These are phyloP conservation scores for Colletotrichum sp. DNA, from an alignment of 2,329 filamentous ascomycete species.

Conservation along the genomic window DNA sequence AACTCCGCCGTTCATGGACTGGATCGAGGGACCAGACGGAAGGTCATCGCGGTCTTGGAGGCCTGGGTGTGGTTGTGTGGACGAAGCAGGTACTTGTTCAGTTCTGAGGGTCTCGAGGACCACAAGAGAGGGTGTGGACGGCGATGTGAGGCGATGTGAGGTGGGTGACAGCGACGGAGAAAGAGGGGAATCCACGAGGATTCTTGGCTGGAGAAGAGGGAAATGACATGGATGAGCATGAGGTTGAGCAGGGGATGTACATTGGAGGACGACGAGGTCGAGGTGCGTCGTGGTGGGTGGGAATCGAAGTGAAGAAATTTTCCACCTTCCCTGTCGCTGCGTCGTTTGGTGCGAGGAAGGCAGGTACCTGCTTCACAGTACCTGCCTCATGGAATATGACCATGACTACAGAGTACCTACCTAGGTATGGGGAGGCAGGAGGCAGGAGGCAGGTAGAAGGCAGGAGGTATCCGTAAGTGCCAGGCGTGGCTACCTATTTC, in stretches of 20 bases:
- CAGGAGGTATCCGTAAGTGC: neutral
- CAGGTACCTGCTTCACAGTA: neutral
- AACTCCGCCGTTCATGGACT: neutral
- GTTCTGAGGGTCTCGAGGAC: neutral
- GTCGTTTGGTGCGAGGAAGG: neutral
- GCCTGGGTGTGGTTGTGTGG: neutral
- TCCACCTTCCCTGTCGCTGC: conserved; percentile 13
- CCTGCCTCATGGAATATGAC: neutral
- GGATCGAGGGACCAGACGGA: neutral
- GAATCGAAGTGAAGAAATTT: conserved; percentile 18
- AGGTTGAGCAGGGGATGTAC: neutral
- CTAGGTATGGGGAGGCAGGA: neutral
- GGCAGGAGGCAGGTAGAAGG: neutral
- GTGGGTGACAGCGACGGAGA: neutral
- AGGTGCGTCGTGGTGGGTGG: neutral
- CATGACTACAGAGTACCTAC: neutral
- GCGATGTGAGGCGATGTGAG: neutral
- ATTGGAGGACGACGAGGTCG: neutral
- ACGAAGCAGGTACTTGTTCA: neutral
- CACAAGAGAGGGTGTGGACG: neutral
- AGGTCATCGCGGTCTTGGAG: neutral
- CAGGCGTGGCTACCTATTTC: neutral
- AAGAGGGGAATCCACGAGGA: neutral
- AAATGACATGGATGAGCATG: neutral
- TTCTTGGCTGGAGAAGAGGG: neutral